These are phyloP conservation scores for Malassezia vespertilionis DNA, from an alignment of 1,284 basidiomycete species.

Conservation along the genomic window DNA sequence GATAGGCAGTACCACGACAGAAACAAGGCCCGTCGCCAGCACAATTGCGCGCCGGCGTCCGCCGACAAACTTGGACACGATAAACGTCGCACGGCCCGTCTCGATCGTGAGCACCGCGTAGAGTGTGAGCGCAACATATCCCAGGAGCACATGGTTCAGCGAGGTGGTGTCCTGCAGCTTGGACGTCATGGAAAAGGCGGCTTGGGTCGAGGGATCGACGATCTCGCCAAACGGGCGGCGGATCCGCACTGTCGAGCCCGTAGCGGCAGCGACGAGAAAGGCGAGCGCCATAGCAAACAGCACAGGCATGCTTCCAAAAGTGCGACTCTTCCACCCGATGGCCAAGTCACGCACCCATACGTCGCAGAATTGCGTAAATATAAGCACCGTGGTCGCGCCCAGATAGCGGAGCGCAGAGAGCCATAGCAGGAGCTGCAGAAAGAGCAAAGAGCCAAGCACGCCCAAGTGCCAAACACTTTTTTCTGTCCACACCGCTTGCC, in stretches of 20 bases:
- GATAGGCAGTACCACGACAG: slow-evolving; percentile 25
- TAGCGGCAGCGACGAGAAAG: slow-evolving; percentile 22
- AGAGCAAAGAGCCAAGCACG: slow-evolving; percentile 25
- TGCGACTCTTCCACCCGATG: slow-evolving; percentile 19
- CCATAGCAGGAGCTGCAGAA: slow-evolving; percentile 35
- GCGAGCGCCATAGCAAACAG: slow-evolving; percentile 29
- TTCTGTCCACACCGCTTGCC: slow-evolving; percentile 24
- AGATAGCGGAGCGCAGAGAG: slow-evolving; percentile 37
- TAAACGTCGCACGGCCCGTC: slow-evolving; percentile 26
- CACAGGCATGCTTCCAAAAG: slow-evolving; percentile 32
- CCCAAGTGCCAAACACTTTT: slow-evolving; percentile 23
- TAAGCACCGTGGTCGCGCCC: slow-evolving; percentile 33
- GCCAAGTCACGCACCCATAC: slow-evolving; percentile 40
- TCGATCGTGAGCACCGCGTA: slow-evolving; percentile 40
- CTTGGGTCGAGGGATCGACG: slow-evolving; percentile 6
- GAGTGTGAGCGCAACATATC: slow-evolving; percentile 25
- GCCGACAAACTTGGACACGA: slow-evolving; percentile 27
- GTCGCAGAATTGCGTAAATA: slow-evolving; percentile 45
- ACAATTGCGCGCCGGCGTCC: slow-evolving; percentile 37
- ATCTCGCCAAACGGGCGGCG: slow-evolving; percentile 10
- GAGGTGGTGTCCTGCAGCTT: slow-evolving; percentile 22
- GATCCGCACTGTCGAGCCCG: slow-evolving; percentile 9
- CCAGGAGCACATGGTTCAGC: slow-evolving; percentile 18
- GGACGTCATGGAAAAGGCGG: slow-evolving; percentile 20
- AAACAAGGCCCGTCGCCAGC: slow-evolving; percentile 29